phyloP scores from a whole-genome alignment of 2,329 filamentous ascomycete genomes.

The Penicillium sp. region DNA sequence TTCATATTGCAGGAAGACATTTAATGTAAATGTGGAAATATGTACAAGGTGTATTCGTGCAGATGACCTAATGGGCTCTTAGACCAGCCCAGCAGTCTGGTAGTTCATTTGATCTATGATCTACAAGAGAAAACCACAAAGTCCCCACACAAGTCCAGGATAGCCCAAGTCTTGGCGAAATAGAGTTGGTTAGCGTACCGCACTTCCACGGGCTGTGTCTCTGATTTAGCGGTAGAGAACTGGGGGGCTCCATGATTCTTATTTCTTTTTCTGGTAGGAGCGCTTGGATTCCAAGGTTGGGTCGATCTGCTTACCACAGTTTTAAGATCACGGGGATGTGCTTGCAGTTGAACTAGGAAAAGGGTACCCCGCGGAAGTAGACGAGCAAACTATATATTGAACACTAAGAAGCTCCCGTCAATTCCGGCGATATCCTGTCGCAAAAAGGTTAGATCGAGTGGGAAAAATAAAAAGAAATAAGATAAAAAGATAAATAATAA shows the following conservation, averaged over 20 bases:
- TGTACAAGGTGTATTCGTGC: not conserved
- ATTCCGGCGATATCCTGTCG: not conserved
- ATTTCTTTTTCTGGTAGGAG: not conserved
- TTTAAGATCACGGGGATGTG: not conserved
- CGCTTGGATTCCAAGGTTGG: not conserved
- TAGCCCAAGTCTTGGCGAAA: constrained; percentile 10
- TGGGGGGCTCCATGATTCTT: constrained; percentile 3
- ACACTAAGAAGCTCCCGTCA: not conserved
- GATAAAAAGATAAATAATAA: not conserved
- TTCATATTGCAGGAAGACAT: not conserved
- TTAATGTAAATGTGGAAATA: not conserved
- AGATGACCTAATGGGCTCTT: not conserved
- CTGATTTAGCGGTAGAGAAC: not conserved
- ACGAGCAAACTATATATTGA: not conserved
- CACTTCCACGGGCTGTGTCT: constrained; percentile 11
- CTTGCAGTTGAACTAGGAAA: not conserved
- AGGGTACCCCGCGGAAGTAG: not conserved
- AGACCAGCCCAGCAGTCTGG: not conserved
- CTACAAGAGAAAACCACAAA: not conserved
- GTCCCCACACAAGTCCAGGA: constrained; percentile 9
- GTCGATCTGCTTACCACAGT: not conserved
- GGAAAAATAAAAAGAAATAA: not conserved
- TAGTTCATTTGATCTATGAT: constrained; percentile 7
- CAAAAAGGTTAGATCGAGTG: not conserved
- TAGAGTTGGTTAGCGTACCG: constrained; percentile 13